Evolutionary conservation across 495 filamentous ascomycete species (phyloP).

Genomic region (Aspergillus campestris): DNA sequence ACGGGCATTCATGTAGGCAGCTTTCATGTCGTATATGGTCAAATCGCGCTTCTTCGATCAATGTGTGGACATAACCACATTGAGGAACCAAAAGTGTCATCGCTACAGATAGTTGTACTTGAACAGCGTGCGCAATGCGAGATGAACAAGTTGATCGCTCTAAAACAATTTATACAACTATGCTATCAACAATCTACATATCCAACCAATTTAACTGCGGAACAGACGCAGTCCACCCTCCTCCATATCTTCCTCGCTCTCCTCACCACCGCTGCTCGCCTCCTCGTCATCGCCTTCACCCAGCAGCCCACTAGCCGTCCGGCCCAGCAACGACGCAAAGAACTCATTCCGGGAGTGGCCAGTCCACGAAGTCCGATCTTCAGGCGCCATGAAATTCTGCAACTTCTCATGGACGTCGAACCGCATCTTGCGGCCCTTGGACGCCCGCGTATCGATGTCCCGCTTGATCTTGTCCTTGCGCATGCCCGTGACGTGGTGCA

Average conservation of each 20-base stretch:
- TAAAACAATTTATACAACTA: too few species aligned
- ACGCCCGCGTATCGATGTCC: slow-evolving; percentile 84
- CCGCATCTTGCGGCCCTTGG: slow-evolving; percentile 87
- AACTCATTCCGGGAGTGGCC: slow-evolving; percentile 72
- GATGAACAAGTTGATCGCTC: too few species aligned
- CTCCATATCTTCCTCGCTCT: slow-evolving; percentile 46
- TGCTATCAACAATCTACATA: too few species aligned
- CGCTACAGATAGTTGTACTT: too few species aligned
- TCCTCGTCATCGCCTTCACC: slow-evolving; percentile 57
- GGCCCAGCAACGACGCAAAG: slow-evolving; percentile 79
- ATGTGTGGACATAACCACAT: too few species aligned
- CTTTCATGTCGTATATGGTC: too few species aligned
- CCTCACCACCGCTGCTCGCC: slow-evolving; percentile 36
- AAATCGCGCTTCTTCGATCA: too few species aligned
- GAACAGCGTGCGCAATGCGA: too few species aligned
- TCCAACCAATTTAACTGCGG: slow-evolving; percentile 31
- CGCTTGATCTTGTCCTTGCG: slow-evolving; percentile 77
- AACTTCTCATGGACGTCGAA: slow-evolving; percentile 94
- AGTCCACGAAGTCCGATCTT: slow-evolving; percentile 72
- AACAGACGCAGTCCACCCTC: slow-evolving; percentile 73
- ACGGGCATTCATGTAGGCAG: too few species aligned
- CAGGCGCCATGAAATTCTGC: slow-evolving; percentile 95
- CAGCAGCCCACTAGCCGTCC: slow-evolving; percentile 56
- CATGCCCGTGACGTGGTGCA: slow-evolving; percentile 50
- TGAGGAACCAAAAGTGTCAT: too few species aligned